phyloP scores from a whole-genome alignment of 208 protist genomes.

The Leishmania gerbilli region DNA sequence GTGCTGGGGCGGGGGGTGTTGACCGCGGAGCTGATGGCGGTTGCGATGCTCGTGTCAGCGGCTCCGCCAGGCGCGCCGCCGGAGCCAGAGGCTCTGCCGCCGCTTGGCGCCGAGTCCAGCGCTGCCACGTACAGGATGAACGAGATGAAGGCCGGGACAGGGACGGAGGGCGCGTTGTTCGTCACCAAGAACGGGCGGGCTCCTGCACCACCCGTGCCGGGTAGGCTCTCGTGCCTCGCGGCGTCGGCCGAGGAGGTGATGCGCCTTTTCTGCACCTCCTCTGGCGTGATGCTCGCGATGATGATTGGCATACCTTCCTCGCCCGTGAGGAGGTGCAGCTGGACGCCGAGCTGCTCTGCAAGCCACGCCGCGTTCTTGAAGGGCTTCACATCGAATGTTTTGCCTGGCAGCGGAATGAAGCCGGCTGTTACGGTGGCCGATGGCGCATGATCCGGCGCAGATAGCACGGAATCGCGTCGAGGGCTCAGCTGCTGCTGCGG shows the following conservation, averaged over 20 bases:
- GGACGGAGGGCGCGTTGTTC: background rate
- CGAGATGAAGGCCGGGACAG: conserved; percentile 9
- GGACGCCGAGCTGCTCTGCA: conserved; percentile 56
- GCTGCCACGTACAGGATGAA: conserved; percentile 32
- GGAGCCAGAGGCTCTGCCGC: conserved; percentile 2
- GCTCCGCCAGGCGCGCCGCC: conserved; percentile 7
- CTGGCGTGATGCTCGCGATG: conserved; percentile 27
- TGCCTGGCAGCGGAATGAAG: conserved; percentile 43
- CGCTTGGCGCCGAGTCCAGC: conserved; percentile 9
- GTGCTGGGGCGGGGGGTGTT: conserved; percentile 19
- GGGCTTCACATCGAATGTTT: conserved; percentile 64
- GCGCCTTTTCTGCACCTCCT: conserved; percentile 11
- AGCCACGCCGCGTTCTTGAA: conserved; percentile 49
- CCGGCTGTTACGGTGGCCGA: conserved; percentile 1
- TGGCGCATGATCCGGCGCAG: background rate
- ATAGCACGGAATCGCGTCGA: background rate
- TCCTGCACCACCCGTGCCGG: background rate
- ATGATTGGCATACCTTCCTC: conserved; percentile 39
- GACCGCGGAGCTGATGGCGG: conserved; percentile 17
- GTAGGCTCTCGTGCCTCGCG: background rate
- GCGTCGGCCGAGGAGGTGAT: background rate
- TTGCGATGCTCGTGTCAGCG: conserved; percentile 12
- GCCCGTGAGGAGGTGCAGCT: conserved; percentile 43
- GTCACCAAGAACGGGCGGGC: background rate
- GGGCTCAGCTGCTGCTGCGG: conserved; percentile 8